Conservation (phyloP, 1,284 basidiomycete species). For the Cryptococcus sp. region DNA sequence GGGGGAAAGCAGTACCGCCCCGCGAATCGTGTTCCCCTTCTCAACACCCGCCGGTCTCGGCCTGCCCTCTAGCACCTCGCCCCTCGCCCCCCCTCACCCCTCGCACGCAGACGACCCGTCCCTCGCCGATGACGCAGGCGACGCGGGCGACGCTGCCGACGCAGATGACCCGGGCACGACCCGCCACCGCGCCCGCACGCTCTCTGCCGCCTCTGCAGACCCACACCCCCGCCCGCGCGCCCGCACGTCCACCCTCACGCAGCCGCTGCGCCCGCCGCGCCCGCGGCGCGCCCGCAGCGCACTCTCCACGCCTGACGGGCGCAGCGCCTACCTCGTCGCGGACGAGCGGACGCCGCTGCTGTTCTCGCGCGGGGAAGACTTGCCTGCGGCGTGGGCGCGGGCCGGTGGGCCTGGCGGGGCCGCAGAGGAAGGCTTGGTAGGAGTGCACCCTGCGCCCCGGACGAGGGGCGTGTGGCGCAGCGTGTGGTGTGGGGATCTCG, state of each 20-base stretch:
- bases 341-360: slow-evolving; percentile 36
- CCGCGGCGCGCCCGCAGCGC: not conserved
- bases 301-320: slow-evolving; percentile 7
- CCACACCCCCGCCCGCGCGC: slow-evolving; percentile 7
- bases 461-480: slow-evolving; percentile 25
- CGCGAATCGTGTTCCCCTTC: not conserved
- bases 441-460: not conserved
- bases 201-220: slow-evolving; percentile 14
- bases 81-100: too few relatives aligned
- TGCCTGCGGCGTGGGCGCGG: not conserved
- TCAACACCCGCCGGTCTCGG: too few relatives aligned
- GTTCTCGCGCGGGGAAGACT: not conserved
- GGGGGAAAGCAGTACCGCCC: not conserved
- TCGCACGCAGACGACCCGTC: too few relatives aligned
- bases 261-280: not conserved
- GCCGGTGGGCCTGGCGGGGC: not conserved
- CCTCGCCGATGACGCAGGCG: too few relatives aligned
- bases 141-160: not conserved
- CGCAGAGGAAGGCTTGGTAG: not conserved
- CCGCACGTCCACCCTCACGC: slow-evolving; percentile 4
- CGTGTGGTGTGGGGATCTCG: slow-evolving; percentile 33
- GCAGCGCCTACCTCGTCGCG: not conserved
- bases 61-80: too few relatives aligned
- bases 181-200: slow-evolving; percentile 23
- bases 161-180: not conserved